These are phyloP conservation scores for Pseudogymnoascus destructans DNA, from an alignment of 2,329 filamentous ascomycete species.

Conservation along the genomic window DNA sequence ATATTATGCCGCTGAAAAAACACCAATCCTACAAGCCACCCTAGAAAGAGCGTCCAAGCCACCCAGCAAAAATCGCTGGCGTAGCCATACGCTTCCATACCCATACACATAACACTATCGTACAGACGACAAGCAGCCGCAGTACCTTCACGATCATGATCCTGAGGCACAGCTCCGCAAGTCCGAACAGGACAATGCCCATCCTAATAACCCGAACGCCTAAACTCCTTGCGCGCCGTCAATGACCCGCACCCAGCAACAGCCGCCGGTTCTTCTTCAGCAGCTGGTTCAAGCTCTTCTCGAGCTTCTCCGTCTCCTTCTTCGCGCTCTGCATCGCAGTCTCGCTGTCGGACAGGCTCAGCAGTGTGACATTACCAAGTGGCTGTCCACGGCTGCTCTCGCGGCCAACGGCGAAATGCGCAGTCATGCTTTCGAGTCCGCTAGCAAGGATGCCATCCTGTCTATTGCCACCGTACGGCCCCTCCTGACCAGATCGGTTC, in stretches of 20 bases:
- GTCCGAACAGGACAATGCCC: conserved; percentile 8
- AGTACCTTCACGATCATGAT: conserved; percentile 6
- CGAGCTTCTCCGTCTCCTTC: conserved; percentile 48
- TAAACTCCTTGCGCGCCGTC: conserved; percentile 15
- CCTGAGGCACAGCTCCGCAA: conserved; percentile 10
- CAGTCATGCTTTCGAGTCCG: conserved; percentile 24
- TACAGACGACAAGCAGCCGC: conserved; percentile 4
- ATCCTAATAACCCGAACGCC: conserved; percentile 10
- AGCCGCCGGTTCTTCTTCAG: conserved; percentile 47
- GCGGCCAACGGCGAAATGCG: conserved; percentile 22
- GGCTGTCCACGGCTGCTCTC: conserved; percentile 22
- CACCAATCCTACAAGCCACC: not conserved
- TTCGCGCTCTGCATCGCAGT: conserved; percentile 35
- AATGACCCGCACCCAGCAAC: conserved; percentile 30
- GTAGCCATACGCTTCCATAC: conserved; percentile 9
- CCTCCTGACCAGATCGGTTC: conserved; percentile 13
- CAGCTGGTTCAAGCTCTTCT: conserved; percentile 46
- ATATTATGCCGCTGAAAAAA: conserved; percentile 3
- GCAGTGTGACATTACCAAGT: conserved; percentile 30
- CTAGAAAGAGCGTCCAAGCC: not conserved
- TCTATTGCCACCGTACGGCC: conserved; percentile 13
- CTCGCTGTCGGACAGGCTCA: conserved; percentile 53
- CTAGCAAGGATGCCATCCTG: conserved; percentile 23
- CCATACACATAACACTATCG: conserved; percentile 10
- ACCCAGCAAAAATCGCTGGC: conserved; percentile 2